These are phyloP conservation scores for Alternaria panax DNA, from an alignment of 2,329 filamentous ascomycete genomes.

Conservation along the genomic window DNA sequence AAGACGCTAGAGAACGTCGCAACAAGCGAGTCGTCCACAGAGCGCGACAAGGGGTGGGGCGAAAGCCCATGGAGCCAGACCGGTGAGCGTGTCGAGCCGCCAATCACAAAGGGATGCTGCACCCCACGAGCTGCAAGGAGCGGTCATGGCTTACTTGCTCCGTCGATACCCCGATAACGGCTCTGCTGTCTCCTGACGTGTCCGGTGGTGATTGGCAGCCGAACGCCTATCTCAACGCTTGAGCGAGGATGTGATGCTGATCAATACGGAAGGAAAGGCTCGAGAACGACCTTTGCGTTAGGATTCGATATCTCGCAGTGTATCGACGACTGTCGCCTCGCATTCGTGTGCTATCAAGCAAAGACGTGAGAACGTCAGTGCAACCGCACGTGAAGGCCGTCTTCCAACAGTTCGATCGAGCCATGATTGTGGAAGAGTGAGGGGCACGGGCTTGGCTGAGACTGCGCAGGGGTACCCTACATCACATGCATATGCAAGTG, in stretches of 20 bases:
- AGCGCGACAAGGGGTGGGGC: conserved; percentile 33
- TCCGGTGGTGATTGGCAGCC: conserved; percentile 46
- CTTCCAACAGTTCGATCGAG: conserved; percentile 28
- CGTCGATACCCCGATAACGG: conserved; percentile 48
- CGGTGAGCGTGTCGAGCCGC: conserved; percentile 32
- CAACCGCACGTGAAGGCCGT: conserved; percentile 28
- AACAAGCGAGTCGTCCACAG: conserved; percentile 37
- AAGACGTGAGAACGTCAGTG: conserved; percentile 22
- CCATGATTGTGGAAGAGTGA: conserved; percentile 29
- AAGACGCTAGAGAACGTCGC: conserved; percentile 45
- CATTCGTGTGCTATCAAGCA: conserved; percentile 11
- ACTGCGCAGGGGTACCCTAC: conserved; percentile 38
- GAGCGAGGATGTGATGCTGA: conserved; percentile 27
- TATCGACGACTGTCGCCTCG: not conserved
- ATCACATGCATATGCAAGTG: conserved; percentile 51
- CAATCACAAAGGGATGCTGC: conserved; percentile 32
- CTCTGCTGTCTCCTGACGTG: conserved; percentile 47
- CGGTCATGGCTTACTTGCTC: conserved; percentile 44
- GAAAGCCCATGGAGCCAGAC: conserved; percentile 30
- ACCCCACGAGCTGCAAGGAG: conserved; percentile 46
- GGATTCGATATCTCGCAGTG: not conserved
- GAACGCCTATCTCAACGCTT: conserved; percentile 39
- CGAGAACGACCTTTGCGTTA: conserved; percentile 7
- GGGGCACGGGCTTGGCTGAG: conserved; percentile 28
- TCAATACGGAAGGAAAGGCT: conserved; percentile 13